Base-by-base conservation (phyloP, 805 yeast species). In the Komagataella kurtzmanii region DNA sequence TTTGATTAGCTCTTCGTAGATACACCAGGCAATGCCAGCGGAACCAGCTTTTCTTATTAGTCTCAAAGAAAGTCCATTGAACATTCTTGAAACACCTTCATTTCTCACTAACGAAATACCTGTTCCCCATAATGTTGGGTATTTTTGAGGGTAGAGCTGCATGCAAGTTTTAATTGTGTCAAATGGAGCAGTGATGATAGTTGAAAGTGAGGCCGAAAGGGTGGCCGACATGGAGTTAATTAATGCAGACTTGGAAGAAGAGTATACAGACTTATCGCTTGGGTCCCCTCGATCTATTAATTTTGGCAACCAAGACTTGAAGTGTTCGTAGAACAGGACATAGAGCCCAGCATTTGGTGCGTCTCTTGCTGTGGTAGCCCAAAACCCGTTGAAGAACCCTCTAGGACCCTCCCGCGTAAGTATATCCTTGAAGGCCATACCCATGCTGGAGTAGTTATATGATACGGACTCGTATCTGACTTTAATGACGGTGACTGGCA, bases 291-390 rank as follows among this genome's bases (percentile, higher is more conserved):
- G 49, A 3, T 69, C 67, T 44, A 70, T 49, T 7, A 72, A 14
- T 7, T 44, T 56, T 3, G 91, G 88, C 6, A 83, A 53, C 3
- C 73, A 46, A 7, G 71, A 72, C 61, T 89, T 89, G 51, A 81
- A 73, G 53, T 81, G 74, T 61, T 91, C 97, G 65, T 91, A 91
- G 55, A 89, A 77, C 44, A 89, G 67, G 24, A 93, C 88, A 60
- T 93, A 91, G 3, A 93, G 62, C 0, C 99, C 99, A 6, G 99
- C 97, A 64, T 93, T 87, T 0, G 99, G 99, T 21, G 96, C 95
- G 67, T 93, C 99, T 56, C 99, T 69, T 10, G 87, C 75, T 54
- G 84, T 75, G 0, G 99, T 93, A 2, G 95, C 96, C 1, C 85
- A 80, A 59, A 85, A 85, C 0, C 99, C 99, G 54, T 80, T 75